Percentiles rank a stretch among this genome's conserved stretches.
These are phyloP conservation scores for Talaromyces thailandensis DNA, from an alignment of 495 filamentous ascomycete species.

Conservation along the genomic window DNA sequence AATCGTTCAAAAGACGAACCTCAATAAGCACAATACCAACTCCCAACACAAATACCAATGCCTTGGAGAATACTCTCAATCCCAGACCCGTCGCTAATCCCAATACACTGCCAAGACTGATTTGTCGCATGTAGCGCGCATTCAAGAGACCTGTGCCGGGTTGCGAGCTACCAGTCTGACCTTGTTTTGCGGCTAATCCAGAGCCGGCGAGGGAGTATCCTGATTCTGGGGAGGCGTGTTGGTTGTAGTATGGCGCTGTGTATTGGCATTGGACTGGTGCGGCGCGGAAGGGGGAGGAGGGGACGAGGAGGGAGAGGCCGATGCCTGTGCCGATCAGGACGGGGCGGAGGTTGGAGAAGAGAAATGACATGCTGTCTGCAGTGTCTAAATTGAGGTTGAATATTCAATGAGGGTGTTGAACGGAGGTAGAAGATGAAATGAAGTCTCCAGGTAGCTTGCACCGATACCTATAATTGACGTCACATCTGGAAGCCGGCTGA, in stretches of 20 bases:
- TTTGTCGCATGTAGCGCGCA: slow-evolving; percentile 50
- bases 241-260: slow-evolving; percentile 16
- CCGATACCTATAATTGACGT: not conserved
- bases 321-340: slow-evolving; percentile 27
- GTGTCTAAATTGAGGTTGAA: not conserved
- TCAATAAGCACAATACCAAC: slow-evolving; percentile 61
- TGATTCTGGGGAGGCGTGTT: slow-evolving; percentile 14
- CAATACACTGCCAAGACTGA: slow-evolving; percentile 60
- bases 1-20: slow-evolving; percentile 34
- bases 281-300: slow-evolving; percentile 29
- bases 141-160: slow-evolving; percentile 18
- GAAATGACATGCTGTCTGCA: slow-evolving; percentile 16
- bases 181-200: slow-evolving; percentile 21
- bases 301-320: slow-evolving; percentile 31
- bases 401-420: not conserved
- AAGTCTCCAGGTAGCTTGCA: not conserved
- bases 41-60: slow-evolving; percentile 63
- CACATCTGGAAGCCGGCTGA: not conserved
- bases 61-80: slow-evolving; percentile 65
- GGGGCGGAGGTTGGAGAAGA: slow-evolving; percentile 22
- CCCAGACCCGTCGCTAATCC: slow-evolving; percentile 63
- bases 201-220: slow-evolving; percentile 20
- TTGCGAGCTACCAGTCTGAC: slow-evolving; percentile 9
- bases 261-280: slow-evolving; percentile 34
- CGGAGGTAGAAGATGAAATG: not conserved